Evolutionary conservation across 371 early-diverging fungal species (phyloP).

Genomic region (Mortierella sp.): DNA sequence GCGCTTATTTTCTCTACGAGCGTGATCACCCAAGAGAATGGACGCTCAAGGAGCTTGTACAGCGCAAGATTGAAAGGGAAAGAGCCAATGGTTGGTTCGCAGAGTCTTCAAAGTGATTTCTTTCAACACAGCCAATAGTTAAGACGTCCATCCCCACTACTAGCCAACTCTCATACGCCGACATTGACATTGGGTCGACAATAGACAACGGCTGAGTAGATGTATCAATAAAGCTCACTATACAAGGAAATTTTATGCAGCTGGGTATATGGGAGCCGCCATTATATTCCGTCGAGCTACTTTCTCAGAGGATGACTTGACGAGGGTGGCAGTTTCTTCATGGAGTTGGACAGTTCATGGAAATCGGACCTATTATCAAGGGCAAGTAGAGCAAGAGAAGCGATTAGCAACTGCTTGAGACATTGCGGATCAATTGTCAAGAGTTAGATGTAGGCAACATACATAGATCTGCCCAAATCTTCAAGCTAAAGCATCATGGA

Average conservation of each 20-base stretch:
- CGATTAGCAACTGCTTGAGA: neutral
- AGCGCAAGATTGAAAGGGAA: conserved; percentile 45
- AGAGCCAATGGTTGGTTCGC: conserved; percentile 39
- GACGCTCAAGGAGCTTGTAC: conserved; percentile 49
- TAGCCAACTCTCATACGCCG: no score
- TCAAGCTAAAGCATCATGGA: conserved; percentile 24
- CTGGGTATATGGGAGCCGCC: neutral
- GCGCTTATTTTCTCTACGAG: conserved; percentile 56
- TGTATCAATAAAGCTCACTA: conserved; percentile 4
- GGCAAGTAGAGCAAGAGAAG: neutral
- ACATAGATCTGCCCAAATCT: conserved; percentile 53
- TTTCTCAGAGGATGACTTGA: conserved; percentile 21
- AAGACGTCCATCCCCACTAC: no score
- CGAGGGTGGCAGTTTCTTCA: conserved; percentile 32
- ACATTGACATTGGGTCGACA: neutral
- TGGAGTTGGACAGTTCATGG: conserved; percentile 50
- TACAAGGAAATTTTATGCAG: neutral
- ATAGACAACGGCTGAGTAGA: neutral
- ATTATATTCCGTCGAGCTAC: neutral
- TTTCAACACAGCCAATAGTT: neutral
- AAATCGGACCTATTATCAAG: conserved; percentile 50
- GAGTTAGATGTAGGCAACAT: neutral
- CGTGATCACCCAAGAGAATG: conserved; percentile 53
- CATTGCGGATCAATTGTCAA: neutral
- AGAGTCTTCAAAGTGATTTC: conserved; percentile 18